Evolutionary conservation across 345 rosid genomes (phyloP).

Genomic region (Barbarea vulgaris): DNA sequence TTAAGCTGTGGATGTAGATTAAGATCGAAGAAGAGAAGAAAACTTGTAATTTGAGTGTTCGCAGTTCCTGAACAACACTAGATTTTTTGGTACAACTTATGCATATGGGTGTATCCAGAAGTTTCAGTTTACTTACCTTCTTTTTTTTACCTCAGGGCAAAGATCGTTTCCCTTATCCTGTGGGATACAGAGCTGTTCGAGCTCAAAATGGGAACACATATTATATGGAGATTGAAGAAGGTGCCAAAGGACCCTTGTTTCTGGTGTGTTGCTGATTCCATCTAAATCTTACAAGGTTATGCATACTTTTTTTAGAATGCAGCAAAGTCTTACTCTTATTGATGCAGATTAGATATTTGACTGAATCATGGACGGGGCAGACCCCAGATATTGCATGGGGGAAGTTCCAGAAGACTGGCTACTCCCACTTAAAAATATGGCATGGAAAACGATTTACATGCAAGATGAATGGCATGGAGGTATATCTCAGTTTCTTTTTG

Average conservation of each 20-base stretch:
- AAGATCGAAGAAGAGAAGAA: not conserved
- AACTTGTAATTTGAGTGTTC: not conserved
- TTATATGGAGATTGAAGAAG: slow-evolving; percentile 74
- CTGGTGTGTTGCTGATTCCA: slow-evolving; percentile 46
- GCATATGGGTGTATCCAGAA: not conserved
- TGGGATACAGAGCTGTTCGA: slow-evolving; percentile 78
- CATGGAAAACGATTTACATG: slow-evolving; percentile 79
- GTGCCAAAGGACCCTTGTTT: slow-evolving; percentile 81
- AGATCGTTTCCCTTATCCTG: slow-evolving; percentile 93
- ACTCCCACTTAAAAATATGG: slow-evolving; percentile 58
- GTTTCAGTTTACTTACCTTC: not conserved
- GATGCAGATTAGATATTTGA: slow-evolving; percentile 62
- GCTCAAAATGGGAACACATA: slow-evolving; percentile 57
- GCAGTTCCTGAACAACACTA: not conserved
- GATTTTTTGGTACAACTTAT: not conserved
- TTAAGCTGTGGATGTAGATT: not conserved
- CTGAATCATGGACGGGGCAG: slow-evolving; percentile 72
- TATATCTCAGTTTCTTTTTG: slow-evolving; percentile 32
- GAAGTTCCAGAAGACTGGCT: slow-evolving; percentile 70
- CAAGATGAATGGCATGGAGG: slow-evolving; percentile 81
- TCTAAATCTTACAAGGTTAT: not conserved
- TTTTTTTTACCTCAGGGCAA: slow-evolving; percentile 57
- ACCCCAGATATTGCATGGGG: slow-evolving; percentile 88
- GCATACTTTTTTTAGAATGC: not conserved
- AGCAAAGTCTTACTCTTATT: slow-evolving; percentile 20